Evolutionary conservation across 192 early-diverging fungal species (phyloP).

Genomic region (Backusella mclennaniae): DNA sequence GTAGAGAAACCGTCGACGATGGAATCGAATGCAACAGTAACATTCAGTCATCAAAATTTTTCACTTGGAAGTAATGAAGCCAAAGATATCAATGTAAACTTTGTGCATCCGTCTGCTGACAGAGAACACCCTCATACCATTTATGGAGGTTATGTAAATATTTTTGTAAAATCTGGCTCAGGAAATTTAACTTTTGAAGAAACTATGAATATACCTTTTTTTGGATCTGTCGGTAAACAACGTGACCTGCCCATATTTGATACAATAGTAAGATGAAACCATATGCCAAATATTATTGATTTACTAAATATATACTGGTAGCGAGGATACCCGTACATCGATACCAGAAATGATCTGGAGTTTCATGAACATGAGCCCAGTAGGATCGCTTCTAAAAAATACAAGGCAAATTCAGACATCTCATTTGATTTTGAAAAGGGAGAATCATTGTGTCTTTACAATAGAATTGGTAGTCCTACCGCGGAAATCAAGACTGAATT

Average conservation of each 20-base stretch:
- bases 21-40: not conserved
- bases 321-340: conserved; percentile 30
- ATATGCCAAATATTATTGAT: not conserved
- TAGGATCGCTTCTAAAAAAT: not conserved
- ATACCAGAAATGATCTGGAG: not conserved
- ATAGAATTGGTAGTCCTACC: conserved; percentile 17
- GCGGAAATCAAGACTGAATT: not conserved
- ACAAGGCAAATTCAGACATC: not conserved
- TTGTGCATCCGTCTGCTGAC: conserved; percentile 13
- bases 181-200: conserved; percentile 5
- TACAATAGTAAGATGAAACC: conserved; percentile 11
- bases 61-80: not conserved
- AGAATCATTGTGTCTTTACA: not conserved
- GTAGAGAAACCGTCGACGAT: not conserved
- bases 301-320: not conserved
- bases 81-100: not conserved
- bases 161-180: conserved; percentile 8
- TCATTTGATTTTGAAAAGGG: not conserved
- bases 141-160: conserved; percentile 46
- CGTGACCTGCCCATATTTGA: conserved; percentile 43
- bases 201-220: conserved; percentile 39
- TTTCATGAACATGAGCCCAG: not conserved
- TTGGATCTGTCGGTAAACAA: conserved; percentile 39
- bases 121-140: conserved; percentile 7
- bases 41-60: not conserved